phyloP scores from a whole-genome alignment of 257 asterid species.

The Salvia splendens region DNA sequence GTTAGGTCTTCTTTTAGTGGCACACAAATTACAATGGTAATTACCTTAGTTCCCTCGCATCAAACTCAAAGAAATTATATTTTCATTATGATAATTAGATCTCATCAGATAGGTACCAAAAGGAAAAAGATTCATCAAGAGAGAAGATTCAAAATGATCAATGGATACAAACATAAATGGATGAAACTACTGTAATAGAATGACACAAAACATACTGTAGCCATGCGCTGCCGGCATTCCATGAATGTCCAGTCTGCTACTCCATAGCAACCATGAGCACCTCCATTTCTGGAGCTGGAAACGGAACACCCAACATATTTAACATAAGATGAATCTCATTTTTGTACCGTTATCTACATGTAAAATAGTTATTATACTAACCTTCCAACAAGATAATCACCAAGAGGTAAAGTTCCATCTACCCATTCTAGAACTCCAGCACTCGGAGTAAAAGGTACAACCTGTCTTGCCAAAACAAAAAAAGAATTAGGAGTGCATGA shows the following conservation, averaged over 20 bases:
- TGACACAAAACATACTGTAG: slow-evolving; percentile 48
- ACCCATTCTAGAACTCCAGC: slow-evolving; percentile 99
- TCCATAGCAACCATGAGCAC: slow-evolving; percentile 98
- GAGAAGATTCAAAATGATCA: slow-evolving; percentile 13
- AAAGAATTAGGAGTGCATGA: slow-evolving; percentile 20
- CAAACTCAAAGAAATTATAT: too few species aligned
- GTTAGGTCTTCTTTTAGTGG: neutral
- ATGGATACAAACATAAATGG: slow-evolving; percentile 23
- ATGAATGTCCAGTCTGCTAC: slow-evolving; percentile 81
- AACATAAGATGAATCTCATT: slow-evolving; percentile 11
- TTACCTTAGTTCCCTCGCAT: neutral
- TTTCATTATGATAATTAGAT: neutral
- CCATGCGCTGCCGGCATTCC: slow-evolving; percentile 91
- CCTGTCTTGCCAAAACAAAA: slow-evolving; percentile 54
- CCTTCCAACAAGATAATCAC: slow-evolving; percentile 95
- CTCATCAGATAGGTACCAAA: neutral
- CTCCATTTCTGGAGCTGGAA: slow-evolving; percentile 85
- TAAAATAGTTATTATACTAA: slow-evolving; percentile 38
- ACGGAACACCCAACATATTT: slow-evolving; percentile 32
- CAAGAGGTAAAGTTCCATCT: slow-evolving; percentile 94
- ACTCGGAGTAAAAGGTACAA: slow-evolving; percentile 96
- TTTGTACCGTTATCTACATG: slow-evolving; percentile 1
- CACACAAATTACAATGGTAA: neutral
- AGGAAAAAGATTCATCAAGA: neutral
- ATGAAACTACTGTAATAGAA: slow-evolving; percentile 29